phyloP scores from a whole-genome alignment of 495 filamentous ascomycete species.

The Trichoderma erinaceum region DNA sequence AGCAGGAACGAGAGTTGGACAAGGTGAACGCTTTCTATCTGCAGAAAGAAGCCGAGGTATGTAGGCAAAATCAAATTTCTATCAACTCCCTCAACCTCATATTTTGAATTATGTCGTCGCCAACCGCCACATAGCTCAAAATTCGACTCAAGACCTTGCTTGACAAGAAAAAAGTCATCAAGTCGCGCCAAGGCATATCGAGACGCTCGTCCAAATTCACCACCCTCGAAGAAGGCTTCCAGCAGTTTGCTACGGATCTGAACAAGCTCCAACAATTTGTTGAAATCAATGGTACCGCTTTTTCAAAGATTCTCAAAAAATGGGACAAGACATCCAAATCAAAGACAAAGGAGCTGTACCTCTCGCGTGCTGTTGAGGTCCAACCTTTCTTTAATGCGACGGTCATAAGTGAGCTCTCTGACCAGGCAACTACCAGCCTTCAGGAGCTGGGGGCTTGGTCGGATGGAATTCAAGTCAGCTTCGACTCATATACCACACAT shows the following conservation, averaged over 20 bases:
- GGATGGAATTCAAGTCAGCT: slow-evolving; percentile 84
- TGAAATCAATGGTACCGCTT: slow-evolving; percentile 92
- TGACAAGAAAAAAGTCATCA: slow-evolving; percentile 87
- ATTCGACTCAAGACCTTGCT: slow-evolving; percentile 82
- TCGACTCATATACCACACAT: slow-evolving; percentile 61
- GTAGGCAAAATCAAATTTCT: slow-evolving; percentile 22
- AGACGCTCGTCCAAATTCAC: slow-evolving; percentile 87
- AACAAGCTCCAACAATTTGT: slow-evolving; percentile 99
- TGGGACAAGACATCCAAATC: slow-evolving; percentile 99
- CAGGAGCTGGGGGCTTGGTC: slow-evolving; percentile 94
- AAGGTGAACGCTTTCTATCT: slow-evolving; percentile 98
- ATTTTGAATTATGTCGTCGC: not conserved
- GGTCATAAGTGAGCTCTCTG: slow-evolving; percentile 91
- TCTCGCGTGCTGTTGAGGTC: slow-evolving; percentile 92
- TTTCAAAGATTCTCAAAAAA: slow-evolving; percentile 98
- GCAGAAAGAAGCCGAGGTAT: slow-evolving; percentile 95
- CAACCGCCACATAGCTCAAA: slow-evolving; percentile 59
- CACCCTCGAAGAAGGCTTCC: slow-evolving; percentile 89
- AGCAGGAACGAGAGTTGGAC: slow-evolving; percentile 89
- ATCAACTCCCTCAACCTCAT: not conserved
- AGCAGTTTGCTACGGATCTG: slow-evolving; percentile 90
- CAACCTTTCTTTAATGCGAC: slow-evolving; percentile 97
- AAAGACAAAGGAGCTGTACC: slow-evolving; percentile 93
- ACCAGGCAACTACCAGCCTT: slow-evolving; percentile 87
- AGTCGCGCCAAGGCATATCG: slow-evolving; percentile 67